Percentiles rank a stretch among this genome's conserved stretches.
Evolutionary conservation across 2,329 filamentous ascomycete genomes (phyloP).

Genomic region (Pseudogymnoascus sp.): DNA sequence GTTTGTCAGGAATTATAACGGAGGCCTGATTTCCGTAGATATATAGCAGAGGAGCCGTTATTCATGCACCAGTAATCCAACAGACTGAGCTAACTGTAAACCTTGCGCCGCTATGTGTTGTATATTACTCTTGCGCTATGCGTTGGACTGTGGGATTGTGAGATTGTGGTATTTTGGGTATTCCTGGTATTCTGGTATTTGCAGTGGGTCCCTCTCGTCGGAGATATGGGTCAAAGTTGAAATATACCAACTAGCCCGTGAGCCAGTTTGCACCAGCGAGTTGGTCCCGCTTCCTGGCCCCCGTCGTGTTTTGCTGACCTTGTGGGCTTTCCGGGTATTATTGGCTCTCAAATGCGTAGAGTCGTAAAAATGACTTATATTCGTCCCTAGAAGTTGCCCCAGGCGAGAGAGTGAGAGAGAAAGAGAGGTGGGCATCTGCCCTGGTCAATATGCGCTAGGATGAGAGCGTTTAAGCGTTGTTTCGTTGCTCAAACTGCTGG

Average conservation of each 20-base stretch:
- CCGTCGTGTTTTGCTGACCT: not conserved
- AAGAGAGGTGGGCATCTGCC: not conserved
- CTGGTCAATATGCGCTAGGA: not conserved
- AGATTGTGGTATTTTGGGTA: not conserved
- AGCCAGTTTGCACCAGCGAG: too few species aligned
- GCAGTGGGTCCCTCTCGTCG: conserved; percentile 1
- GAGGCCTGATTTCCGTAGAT: not conserved
- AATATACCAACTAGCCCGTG: conserved; percentile 3
- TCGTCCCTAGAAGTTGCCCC: not conserved
- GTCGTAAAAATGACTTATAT: conserved; percentile 1
- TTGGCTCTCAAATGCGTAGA: not conserved
- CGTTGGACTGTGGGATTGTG: not conserved
- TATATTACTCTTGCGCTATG: not conserved
- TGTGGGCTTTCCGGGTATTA: not conserved
- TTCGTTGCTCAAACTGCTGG: not conserved
- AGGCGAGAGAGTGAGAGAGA: too few species aligned
- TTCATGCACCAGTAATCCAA: not conserved
- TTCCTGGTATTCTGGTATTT: too few species aligned
- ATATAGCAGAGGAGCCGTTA: not conserved
- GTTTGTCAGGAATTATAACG: too few species aligned
- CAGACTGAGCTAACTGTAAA: not conserved
- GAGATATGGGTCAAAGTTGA: conserved; percentile 1
- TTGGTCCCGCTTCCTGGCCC: not conserved
- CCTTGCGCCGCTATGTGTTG: not conserved
- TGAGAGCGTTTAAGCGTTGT: conserved; percentile 3